Base-by-base conservation (phyloP, 495 filamentous ascomycete genomes). In the Friedmanniomyces simplex region DNA sequence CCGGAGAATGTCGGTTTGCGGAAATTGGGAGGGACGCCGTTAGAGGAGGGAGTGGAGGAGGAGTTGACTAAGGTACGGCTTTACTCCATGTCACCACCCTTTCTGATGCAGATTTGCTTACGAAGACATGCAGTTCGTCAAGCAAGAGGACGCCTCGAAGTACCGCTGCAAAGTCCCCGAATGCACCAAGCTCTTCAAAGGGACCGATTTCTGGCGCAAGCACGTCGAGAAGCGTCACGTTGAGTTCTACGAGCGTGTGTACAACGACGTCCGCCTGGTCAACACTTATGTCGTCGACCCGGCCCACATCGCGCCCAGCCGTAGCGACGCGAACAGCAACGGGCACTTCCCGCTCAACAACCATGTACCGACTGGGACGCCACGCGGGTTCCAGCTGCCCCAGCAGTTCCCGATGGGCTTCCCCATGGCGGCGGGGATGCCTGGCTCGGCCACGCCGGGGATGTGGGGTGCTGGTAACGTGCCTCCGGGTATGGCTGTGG, bases 101-200 rank as follows among this genome's bases (percentile, higher is more conserved):
- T 43, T 43, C 4, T 32, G 2, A 41, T n/a, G 16, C 7, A 3
- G 13, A 1, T 51, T 24, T 24, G 30, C 58, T 61, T 34, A 61
- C 52, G 7, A 6, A 39, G 18, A 13, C 18, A 5, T 57, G n/a
- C 49, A 63, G 67, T 85, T 83, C 58, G 87, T 96, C 57, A 96
- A 95, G 74, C 91, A 96, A 70, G 94, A 97, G 69, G 94, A 97
- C 63, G 90, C 96, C 65, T 83, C 87, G 57, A 96, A 96, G 67
- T 99, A 83, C 76, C 81, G 94, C 59, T 99, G 93, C 82, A 95
- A 89, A 69, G 89, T 96, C 20, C 89, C 89, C 1, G 88, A 95
- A 36, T 99, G 93, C 69, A 83, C 87, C 0, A 99, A 99, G 69
- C 77, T 97, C 21, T 99, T 99, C 81, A 96, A 96, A 70, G 94